phyloP scores from a whole-genome alignment of 2,329 filamentous ascomycete species.

The Fusarium dimerum region DNA sequence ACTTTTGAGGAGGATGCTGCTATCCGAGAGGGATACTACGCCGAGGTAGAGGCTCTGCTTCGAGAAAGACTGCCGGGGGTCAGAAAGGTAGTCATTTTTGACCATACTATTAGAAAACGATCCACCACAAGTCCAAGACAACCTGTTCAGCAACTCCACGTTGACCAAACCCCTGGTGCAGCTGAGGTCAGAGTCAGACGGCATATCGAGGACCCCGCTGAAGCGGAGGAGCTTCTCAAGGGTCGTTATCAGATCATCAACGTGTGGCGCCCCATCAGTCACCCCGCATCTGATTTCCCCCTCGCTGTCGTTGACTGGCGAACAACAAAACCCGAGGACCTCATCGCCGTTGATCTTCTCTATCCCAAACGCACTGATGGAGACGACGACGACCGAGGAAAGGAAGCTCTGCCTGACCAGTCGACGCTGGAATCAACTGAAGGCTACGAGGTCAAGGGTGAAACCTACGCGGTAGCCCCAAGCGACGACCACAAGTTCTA shows the following conservation, averaged over 20 bases:
- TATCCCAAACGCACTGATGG: constrained; percentile 25
- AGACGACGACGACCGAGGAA: constrained; percentile 26
- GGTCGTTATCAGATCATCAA: constrained; percentile 56
- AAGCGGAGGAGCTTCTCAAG: constrained; percentile 38
- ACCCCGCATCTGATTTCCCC: constrained; percentile 25
- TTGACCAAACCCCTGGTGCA: constrained; percentile 68
- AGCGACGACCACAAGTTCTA: constrained; percentile 26
- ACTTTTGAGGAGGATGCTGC: constrained; percentile 56
- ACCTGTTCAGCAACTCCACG: constrained; percentile 70
- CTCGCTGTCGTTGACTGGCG: constrained; percentile 27
- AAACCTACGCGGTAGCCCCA: constrained; percentile 21
- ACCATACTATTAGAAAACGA: constrained; percentile 67
- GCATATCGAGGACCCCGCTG: constrained; percentile 53
- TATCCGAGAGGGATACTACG: constrained; percentile 60
- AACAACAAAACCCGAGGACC: constrained; percentile 23
- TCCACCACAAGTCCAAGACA: constrained; percentile 56
- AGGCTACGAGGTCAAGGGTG: constrained; percentile 25
- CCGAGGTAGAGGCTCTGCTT: constrained; percentile 60
- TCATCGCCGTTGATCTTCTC: constrained; percentile 24
- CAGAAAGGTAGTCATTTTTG: constrained; percentile 67
- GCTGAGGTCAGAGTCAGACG: constrained; percentile 62
- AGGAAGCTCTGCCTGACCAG: constrained; percentile 21
- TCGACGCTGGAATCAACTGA: constrained; percentile 16
- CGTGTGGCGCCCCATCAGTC: constrained; percentile 38
- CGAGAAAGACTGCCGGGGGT: constrained; percentile 54